phyloP scores from a whole-genome alignment of 768 basidiomycete species.

The Panaeolus papilionaceus region DNA sequence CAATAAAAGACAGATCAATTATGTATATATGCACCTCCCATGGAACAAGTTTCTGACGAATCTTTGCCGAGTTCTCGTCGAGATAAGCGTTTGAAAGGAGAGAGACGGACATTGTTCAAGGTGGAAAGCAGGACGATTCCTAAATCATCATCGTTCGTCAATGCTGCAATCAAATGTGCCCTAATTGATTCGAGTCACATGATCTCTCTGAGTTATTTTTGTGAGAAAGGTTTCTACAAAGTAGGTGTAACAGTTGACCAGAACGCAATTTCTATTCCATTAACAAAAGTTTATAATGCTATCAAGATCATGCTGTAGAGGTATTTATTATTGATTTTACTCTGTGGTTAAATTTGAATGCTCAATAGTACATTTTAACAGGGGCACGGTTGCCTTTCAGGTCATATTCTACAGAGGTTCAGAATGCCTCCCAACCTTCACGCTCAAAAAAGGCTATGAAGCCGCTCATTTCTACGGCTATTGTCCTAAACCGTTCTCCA shows the following conservation, averaged over 20 bases:
- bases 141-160: conserved; percentile 12
- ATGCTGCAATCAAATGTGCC: conserved; percentile 5
- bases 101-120: conserved; percentile 66
- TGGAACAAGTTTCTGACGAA: conserved; percentile 88
- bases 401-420: conserved; percentile 51
- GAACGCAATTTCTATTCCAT: conserved; percentile 10
- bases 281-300: conserved; percentile 25
- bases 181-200: conserved; percentile 18
- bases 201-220: conserved; percentile 14
- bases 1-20: conserved; percentile 2
- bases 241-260: neutral
- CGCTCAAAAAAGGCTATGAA: conserved; percentile 37
- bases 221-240: conserved; percentile 1
- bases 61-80: conserved; percentile 87
- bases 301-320: conserved; percentile 29
- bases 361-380: neutral
- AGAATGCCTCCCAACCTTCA: conserved; percentile 22
- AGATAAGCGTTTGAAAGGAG: conserved; percentile 85
- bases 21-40: conserved; percentile 78
- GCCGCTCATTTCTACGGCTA: conserved; percentile 59
- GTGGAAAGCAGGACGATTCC: conserved; percentile 17
- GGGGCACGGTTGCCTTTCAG: conserved; percentile 36
- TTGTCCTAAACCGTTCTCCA: conserved; percentile 81
- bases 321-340: conserved; percentile 16
- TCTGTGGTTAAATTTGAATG: neutral